Conservation (phyloP, 140 eudicot genomes). For the Bidens hawaiensis region DNA sequence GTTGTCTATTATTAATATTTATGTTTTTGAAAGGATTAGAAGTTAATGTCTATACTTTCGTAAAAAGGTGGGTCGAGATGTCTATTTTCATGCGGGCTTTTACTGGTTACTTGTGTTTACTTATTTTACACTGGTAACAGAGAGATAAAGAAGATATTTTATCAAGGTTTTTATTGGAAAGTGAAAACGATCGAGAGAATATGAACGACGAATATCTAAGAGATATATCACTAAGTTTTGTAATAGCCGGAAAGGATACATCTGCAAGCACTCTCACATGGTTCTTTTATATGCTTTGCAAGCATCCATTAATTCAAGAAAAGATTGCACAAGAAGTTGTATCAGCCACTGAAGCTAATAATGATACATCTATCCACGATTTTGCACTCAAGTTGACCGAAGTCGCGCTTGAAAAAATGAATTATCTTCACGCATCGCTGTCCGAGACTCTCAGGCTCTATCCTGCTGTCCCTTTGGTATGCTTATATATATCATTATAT, state of each 20-base stretch:
- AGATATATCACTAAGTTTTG: constrained; percentile 51
- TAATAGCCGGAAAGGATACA: constrained; percentile 60
- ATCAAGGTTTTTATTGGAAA: constrained; percentile 50
- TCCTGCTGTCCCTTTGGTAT: constrained; percentile 70
- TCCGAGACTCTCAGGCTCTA: constrained; percentile 62
- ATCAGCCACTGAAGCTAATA: constrained; percentile 29
- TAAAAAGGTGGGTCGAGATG: too few relatives aligned
- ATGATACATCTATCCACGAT: constrained; percentile 19
- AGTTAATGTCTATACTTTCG: too few relatives aligned
- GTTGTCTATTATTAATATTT: too few relatives aligned
- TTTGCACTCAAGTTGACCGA: constrained; percentile 38
- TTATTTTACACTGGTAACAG: not conserved
- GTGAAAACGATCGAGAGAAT: constrained; percentile 35
- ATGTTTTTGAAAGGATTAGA: too few relatives aligned
- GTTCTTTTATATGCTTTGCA: constrained; percentile 60
- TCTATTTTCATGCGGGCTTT: too few relatives aligned
- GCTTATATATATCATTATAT: too few relatives aligned
- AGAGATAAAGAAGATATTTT: constrained; percentile 45
- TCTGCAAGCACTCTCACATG: constrained; percentile 61
- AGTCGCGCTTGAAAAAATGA: constrained; percentile 53
- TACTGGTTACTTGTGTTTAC: not conserved
- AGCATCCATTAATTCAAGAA: constrained; percentile 47
- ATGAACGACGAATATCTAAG: constrained; percentile 41
- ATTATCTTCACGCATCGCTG: constrained; percentile 60
- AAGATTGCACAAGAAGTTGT: constrained; percentile 43